Evolutionary conservation across 2,329 filamentous ascomycete genomes (phyloP), one percentile per base, ranked within the genome.

Genomic region (Hyphodiscus sp.): DNA sequence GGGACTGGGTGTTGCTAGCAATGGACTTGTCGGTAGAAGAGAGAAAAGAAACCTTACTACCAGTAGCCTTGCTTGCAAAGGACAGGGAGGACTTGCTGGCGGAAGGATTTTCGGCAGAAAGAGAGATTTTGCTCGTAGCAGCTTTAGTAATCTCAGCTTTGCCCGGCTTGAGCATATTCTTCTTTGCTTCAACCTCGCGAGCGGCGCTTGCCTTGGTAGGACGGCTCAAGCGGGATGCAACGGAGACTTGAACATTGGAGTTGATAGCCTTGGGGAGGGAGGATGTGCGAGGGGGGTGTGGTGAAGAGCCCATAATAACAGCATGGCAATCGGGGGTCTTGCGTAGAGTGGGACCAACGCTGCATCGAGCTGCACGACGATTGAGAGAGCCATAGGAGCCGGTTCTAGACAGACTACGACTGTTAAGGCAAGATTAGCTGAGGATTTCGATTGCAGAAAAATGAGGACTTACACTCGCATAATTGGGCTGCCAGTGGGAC

Each of bases 141-240:
- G 33, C 33, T n/a, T n/a, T 38, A 13, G 11, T 38, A 4, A 38
- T 6, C 11, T 6, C 2, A n/a, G 11, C 11, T 10, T 38, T 38
- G 11, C 33, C 33, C 5, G 33, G 33, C 11, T 13, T 38, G 33
- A 38, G 33, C 33, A 38, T 38, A 10, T 13, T 15, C 5, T 38
- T 38, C 33, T 38, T 38, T 38, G 33, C 11, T 38, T 38, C 33
- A 38, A 26, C 45, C 10, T 18, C 45, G 26, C 55, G 52, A 41
- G 55, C 55, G 18, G 47, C 23, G 42, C 49, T 54, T 4, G 54
- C 52, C 13, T 41, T 45, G 15, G 57, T 58, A 33, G 51, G 57
- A 10, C 57, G 54, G 16, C 16, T 46, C 45, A 26, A 50, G 18
- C 7, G 44, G 41, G 19, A 29, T n/a, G 48, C 48, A 46, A 20